Percentiles rank a stretch among this genome's conserved stretches.
phyloP scores from a whole-genome alignment of 805 yeast genomes.

The Candida broadrunensis region DNA sequence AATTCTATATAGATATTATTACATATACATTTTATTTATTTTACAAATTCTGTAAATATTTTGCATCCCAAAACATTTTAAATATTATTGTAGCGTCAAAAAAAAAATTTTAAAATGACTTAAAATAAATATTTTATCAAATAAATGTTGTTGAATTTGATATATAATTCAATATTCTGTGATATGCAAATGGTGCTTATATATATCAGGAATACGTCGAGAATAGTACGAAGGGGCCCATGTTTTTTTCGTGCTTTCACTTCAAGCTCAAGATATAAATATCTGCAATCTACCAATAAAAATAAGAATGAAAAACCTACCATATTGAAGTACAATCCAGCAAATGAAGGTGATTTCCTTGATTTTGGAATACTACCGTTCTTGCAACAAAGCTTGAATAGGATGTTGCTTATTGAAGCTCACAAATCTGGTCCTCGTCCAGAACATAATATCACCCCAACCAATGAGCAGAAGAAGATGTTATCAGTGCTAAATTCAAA shows the following conservation, averaged over 20 bases:
- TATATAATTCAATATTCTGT: no score
- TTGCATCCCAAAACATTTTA: not conserved
- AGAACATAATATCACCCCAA: slow-evolving; percentile 13
- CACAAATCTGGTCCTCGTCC: slow-evolving; percentile 2
- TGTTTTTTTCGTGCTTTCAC: no score
- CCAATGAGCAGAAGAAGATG: slow-evolving; percentile 16
- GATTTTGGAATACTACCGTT: slow-evolving; percentile 20
- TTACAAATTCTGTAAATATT: not conserved
- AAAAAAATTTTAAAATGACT: no score
- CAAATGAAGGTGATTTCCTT: slow-evolving; percentile 12
- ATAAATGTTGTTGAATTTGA: no score
- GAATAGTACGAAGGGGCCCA: no score
- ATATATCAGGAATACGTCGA: no score
- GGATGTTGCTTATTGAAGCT: slow-evolving; percentile 1
- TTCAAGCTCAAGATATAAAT: no score
- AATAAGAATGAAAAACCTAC: no score
- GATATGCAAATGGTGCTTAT: no score
- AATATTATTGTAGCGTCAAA: no score
- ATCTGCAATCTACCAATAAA: no score
- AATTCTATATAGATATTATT: slow-evolving; percentile 49
- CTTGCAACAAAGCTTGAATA: slow-evolving; percentile 17
- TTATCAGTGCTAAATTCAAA: slow-evolving; percentile 14
- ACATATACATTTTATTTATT: no score
- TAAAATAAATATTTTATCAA: not conserved
- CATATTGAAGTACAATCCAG: slow-evolving; percentile 5